Percentiles rank a stretch among this genome's conserved stretches.
Conservation (phyloP, 2,329 filamentous ascomycete species). For the Bisporella sp. region DNA sequence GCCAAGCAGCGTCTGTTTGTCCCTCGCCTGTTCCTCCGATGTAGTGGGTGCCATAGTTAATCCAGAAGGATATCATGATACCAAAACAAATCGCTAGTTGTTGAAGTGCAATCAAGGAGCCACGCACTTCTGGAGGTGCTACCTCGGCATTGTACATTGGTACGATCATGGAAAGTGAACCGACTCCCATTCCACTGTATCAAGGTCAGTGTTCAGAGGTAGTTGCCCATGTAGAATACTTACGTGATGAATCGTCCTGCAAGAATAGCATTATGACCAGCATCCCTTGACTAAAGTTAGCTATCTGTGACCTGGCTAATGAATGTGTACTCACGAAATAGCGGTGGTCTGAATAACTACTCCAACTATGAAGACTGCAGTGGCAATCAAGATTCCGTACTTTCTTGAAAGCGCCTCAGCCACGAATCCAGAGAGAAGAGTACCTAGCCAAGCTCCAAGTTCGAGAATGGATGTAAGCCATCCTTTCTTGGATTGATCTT, state of each 20-base stretch:
- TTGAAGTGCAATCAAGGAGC: constrained; percentile 57
- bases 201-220: constrained; percentile 16
- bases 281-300: constrained; percentile 16
- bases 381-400: constrained; percentile 60
- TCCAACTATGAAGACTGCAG: constrained; percentile 61
- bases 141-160: constrained; percentile 45
- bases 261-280: constrained; percentile 53
- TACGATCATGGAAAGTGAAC: constrained; percentile 60
- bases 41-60: constrained; percentile 58
- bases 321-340: constrained; percentile 28
- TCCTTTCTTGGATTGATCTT: constrained; percentile 47
- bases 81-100: constrained; percentile 55
- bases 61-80: constrained; percentile 52
- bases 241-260: constrained; percentile 65
- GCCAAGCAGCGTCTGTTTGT: constrained; percentile 66
- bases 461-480: constrained; percentile 64
- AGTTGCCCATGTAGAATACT: constrained; percentile 20
- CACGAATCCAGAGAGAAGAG: constrained; percentile 62
- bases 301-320: background rate
- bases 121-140: constrained; percentile 58
- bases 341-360: constrained; percentile 62
- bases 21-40: constrained; percentile 53
- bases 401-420: constrained; percentile 65
- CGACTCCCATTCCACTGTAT: constrained; percentile 54
- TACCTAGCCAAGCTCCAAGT: constrained; percentile 71